Conservation (phyloP, 768 basidiomycete genomes). For the Psilocybe cubensis region DNA sequence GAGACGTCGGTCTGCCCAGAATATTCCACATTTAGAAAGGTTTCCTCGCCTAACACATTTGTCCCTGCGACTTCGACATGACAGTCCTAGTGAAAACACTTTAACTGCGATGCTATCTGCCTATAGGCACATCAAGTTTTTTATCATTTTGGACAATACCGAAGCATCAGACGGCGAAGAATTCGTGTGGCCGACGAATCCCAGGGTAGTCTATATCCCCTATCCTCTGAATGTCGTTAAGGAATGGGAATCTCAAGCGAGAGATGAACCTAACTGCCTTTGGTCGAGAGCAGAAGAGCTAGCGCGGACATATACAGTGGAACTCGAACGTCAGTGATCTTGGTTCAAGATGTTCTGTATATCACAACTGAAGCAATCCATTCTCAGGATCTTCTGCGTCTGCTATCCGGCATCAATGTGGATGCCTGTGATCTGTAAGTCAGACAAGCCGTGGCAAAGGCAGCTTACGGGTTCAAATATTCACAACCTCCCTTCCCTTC, state of each 20-base stretch:
- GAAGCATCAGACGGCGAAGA: constrained; percentile 24
- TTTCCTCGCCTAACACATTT: constrained; percentile 36
- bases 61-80: constrained; percentile 30
- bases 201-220: constrained; percentile 35
- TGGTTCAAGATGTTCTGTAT: constrained; percentile 2
- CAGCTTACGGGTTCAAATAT: neutral
- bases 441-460: neutral
- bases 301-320: constrained; percentile 21
- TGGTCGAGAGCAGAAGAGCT: constrained; percentile 38
- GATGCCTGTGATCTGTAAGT: constrained; percentile 1
- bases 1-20: constrained; percentile 24
- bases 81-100: constrained; percentile 22
- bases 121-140: constrained; percentile 27
- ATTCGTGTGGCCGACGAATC: constrained; percentile 22
- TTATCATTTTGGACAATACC: constrained; percentile 32
- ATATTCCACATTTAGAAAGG: constrained; percentile 30
- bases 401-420: constrained; percentile 1
- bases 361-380: constrained; percentile 13
- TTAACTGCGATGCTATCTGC: constrained; percentile 28
- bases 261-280: constrained; percentile 24
- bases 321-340: constrained; percentile 23
- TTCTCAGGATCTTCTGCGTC: constrained; percentile 20
- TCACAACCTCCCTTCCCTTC: neutral
- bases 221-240: constrained; percentile 30
- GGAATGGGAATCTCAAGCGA: constrained; percentile 39